phyloP scores from a whole-genome alignment of 345 rosid genomes.

The Eucalyptus albens region DNA sequence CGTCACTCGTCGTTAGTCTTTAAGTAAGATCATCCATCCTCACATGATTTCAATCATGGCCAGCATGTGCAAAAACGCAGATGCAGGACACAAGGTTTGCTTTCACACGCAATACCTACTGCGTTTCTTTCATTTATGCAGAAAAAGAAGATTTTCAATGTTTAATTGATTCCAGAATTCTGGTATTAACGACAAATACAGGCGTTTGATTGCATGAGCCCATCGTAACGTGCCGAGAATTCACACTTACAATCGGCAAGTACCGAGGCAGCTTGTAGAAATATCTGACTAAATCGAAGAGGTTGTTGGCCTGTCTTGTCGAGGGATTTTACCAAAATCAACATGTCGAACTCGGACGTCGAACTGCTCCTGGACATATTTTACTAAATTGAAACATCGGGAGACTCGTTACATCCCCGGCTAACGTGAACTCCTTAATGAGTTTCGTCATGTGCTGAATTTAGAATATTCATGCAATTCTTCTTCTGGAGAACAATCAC shows the following conservation, averaged over 20 bases:
- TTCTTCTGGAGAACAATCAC: no score
- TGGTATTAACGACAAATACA: background rate
- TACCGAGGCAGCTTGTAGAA: background rate
- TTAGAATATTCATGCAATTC: no score
- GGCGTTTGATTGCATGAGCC: rapidly evolving
- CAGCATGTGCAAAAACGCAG: background rate
- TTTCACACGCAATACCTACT: background rate
- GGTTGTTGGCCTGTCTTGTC: background rate
- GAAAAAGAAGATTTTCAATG: background rate
- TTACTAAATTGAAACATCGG: background rate
- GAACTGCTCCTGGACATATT: no score
- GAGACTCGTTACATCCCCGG: background rate
- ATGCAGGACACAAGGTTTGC: background rate
- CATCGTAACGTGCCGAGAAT: background rate
- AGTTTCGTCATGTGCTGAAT: no score
- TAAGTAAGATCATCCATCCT: rapidly evolving
- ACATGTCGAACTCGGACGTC: background rate
- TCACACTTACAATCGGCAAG: background rate
- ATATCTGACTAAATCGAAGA: no score
- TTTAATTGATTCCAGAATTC: background rate
- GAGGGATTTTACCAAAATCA: background rate
- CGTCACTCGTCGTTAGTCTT: no score
- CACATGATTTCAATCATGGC: no score
- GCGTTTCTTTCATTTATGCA: background rate
- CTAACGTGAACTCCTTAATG: background rate